A percentile compares a stretch with the other conserved stretches of the same genome.
These are phyloP conservation scores for Fragaria iinumae DNA, from an alignment of 306 rosid species.

Conservation along the genomic window DNA sequence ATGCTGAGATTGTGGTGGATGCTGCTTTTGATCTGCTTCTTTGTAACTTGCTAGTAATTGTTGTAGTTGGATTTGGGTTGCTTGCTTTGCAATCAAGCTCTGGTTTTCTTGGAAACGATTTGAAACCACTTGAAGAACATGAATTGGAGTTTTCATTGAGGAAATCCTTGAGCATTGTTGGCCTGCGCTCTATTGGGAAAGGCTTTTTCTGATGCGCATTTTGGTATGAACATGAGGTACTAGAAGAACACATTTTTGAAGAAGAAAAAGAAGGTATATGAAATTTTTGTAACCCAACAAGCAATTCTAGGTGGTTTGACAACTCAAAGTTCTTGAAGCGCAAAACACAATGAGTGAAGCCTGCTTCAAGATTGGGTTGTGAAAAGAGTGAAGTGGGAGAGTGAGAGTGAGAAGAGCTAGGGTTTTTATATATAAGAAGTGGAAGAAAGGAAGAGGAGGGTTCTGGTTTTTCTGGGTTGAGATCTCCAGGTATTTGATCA, in stretches of 20 bases:
- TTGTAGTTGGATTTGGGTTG: conserved; percentile 1
- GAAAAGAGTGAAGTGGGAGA: conserved; percentile 7
- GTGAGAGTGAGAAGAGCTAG: background rate
- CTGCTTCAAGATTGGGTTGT: background rate
- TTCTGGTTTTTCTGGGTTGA: conserved; percentile 56
- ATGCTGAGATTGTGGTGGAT: conserved; percentile 34
- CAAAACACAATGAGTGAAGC: conserved; percentile 1
- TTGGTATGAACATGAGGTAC: conserved; percentile 22
- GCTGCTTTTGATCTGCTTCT: conserved; percentile 23
- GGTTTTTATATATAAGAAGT: conserved; percentile 15
- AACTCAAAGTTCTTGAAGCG: background rate
- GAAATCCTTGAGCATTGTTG: conserved; percentile 69
- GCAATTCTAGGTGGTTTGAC: background rate
- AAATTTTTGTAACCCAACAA: background rate
- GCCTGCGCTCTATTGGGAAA: conserved; percentile 38
- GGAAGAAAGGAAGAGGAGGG: conserved; percentile 55
- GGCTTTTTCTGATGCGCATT: conserved; percentile 35
- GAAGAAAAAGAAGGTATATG: too few species aligned
- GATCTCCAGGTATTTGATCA: conserved; percentile 42
- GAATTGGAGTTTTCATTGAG: conserved; percentile 48
- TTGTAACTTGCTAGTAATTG: conserved; percentile 7
- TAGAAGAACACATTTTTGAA: conserved; percentile 33
- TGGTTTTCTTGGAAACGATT: conserved; percentile 46
- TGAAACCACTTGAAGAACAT: conserved; percentile 52
- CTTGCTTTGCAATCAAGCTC: conserved; percentile 5